Conservation (phyloP, 1,284 basidiomycete genomes). For the Leccinum pachyderme region DNA sequence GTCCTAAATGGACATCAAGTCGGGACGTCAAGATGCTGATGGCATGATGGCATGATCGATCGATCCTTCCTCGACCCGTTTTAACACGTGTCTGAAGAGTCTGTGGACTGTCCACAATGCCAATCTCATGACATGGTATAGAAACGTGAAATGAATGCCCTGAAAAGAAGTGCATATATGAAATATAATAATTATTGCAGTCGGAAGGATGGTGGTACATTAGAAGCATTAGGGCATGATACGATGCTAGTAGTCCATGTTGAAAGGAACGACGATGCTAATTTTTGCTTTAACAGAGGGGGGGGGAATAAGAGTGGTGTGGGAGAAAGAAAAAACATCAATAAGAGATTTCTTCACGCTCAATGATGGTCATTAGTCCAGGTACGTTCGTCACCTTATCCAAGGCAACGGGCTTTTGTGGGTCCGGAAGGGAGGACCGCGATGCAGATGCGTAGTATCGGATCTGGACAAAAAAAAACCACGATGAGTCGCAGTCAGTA, state of each 20-base stretch:
- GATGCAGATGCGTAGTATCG: constrained; percentile 57
- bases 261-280: constrained; percentile 1
- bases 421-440: constrained; percentile 43
- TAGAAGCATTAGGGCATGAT: constrained; percentile 5
- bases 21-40: not conserved
- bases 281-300: not conserved
- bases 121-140: not conserved
- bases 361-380: constrained; percentile 63
- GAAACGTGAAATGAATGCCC: not conserved
- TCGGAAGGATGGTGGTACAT: not conserved
- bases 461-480: constrained; percentile 41
- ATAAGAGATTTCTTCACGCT: constrained; percentile 36
- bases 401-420: constrained; percentile 52
- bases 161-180: not conserved
- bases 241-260: not conserved
- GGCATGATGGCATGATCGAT: not conserved
- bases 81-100: not conserved
- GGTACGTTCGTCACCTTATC: constrained; percentile 51
- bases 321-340: constrained; percentile 5
- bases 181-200: constrained; percentile 16
- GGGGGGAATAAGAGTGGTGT: not conserved
- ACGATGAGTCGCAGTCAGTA: not conserved
- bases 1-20: not conserved
- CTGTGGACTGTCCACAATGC: too few species aligned
- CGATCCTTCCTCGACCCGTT: not conserved